These are phyloP conservation scores for Neospora caninum DNA, from an alignment of 169 alveolate species.

Conservation along the genomic window DNA sequence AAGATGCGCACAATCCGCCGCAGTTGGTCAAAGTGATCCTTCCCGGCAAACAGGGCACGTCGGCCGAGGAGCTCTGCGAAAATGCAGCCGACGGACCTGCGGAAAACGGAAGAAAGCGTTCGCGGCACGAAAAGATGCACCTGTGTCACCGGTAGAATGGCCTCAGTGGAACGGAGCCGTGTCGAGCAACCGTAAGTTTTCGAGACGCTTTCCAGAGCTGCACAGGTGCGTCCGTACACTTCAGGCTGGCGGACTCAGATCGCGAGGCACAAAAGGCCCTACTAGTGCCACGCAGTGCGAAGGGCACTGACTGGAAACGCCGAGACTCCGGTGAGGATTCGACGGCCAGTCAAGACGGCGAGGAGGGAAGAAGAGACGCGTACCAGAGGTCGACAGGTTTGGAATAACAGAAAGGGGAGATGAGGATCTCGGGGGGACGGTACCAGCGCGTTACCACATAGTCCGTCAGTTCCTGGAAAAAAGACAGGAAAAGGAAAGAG, in stretches of 20 bases:
- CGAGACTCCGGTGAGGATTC: too few relatives aligned
- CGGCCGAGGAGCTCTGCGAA: slow-evolving; percentile 90
- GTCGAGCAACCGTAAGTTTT: too few relatives aligned
- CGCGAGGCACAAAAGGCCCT: too few relatives aligned
- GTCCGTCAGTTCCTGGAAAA: slow-evolving; percentile 58
- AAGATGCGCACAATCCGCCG: slow-evolving; percentile 83
- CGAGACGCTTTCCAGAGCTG: too few relatives aligned
- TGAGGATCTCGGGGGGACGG: slow-evolving; percentile 93
- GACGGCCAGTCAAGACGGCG: too few relatives aligned
- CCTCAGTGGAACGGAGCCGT: too few relatives aligned
- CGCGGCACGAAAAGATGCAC: neutral
- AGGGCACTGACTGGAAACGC: too few relatives aligned
- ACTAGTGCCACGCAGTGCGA: too few relatives aligned
- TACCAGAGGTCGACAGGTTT: slow-evolving; percentile 93
- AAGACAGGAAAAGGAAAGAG: neutral
- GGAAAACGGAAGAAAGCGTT: neutral
- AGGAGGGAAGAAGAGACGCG: too few relatives aligned
- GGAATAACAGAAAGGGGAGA: slow-evolving; percentile 86
- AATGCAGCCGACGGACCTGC: slow-evolving; percentile 92
- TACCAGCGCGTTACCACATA: slow-evolving; percentile 92
- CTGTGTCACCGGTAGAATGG: too few relatives aligned
- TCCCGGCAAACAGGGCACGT: slow-evolving; percentile 92
- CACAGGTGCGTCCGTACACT: too few relatives aligned
- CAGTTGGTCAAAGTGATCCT: slow-evolving; percentile 91
- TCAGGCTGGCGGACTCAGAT: too few relatives aligned